A percentile compares a stretch with the other conserved stretches of the same genome.
Evolutionary conservation across 192 early-diverging fungal genomes (phyloP).

Genomic region (Pilobolus umbonatus): DNA sequence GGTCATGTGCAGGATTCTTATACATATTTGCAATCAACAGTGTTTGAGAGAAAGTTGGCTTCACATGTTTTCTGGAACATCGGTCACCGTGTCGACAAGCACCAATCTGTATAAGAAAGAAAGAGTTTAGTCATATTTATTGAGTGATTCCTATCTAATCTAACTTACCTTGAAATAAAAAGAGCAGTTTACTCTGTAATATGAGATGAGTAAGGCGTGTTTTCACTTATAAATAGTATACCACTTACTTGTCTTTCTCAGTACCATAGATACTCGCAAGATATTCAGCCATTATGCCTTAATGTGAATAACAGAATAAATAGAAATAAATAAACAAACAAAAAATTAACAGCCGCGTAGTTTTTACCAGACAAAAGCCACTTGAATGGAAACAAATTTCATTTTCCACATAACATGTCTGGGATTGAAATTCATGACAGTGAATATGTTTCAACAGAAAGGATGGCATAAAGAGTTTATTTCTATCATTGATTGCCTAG

Average conservation of each 20-base stretch:
- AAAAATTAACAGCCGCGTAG: too few species aligned
- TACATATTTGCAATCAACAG: conserved; percentile 93
- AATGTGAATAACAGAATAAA: background rate
- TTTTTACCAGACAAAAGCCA: too few species aligned
- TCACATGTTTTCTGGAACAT: conserved; percentile 95
- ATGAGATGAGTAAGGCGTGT: conserved; percentile 1
- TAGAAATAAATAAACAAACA: background rate
- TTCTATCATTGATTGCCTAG: too few species aligned
- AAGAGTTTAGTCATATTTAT: background rate
- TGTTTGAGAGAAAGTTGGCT: conserved; percentile 94
- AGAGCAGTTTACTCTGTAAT: conserved; percentile 84
- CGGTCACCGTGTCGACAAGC: conserved; percentile 97
- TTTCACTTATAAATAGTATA: background rate
- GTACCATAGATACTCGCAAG: conserved; percentile 92
- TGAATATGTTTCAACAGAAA: too few species aligned
- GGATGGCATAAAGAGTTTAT: too few species aligned
- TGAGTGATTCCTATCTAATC: background rate
- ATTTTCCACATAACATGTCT: too few species aligned
- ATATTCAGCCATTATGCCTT: conserved; percentile 66
- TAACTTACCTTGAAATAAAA: conserved; percentile 87
- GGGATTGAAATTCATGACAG: too few species aligned
- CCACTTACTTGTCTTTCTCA: conserved; percentile 87
- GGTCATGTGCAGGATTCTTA: conserved; percentile 81
- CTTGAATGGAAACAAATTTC: too few species aligned
- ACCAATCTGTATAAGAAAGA: conserved; percentile 59